Evolutionary conservation across 202 grass and related monocot species (phyloP), one percentile per base, ranked within the genome.

Genomic region (Miscanthus sacchariflorus): DNA sequence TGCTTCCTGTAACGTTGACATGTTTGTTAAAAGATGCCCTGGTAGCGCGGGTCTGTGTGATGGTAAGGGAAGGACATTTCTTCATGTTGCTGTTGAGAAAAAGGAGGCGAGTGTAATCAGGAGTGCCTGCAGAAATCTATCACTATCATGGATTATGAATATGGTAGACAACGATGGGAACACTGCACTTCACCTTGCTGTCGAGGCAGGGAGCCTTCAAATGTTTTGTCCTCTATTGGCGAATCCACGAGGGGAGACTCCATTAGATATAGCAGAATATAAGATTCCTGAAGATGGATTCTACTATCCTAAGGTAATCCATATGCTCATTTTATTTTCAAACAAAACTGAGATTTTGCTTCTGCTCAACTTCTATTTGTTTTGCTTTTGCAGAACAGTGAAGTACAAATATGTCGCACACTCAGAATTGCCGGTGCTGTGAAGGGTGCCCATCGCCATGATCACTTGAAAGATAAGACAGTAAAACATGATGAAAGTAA

Each of bases 81-180:
- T 74, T 5, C 70, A 84, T 64, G 5, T 74, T 5, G 70, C 81
- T 12, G 61, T 68, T 0, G 7, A 21, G 43, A 68, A 77, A 2
- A 12, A 24, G 6, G 0, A 49, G 10, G 0, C 0, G 1, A 0
- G 0, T 0, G 4, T 23, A 11, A 59, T 84, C 1, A 0, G 0
- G 1, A 15, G 21, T 25, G 72, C 59, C 11, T 68, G 83, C 4
- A 0, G 9, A 14, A 46, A 24, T 12, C 1, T 0, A 18, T 50
- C 18, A 0, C 2, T 76, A 1, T 1, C 40, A 5, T 85, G 72
- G 72, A 68, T 77, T 25, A 2, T 75, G 11, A 84, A 76, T 35
- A 84, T 76, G 72, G 58, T 66, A 6, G 81, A 91, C 72, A 49
- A 76, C 2, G 19, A 88, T 9, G 89, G 89, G 14, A 91, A 88